These are phyloP conservation scores for Paratinospora sagittata DNA, from an alignment of 164 flowering plant species.

Conservation along the genomic window DNA sequence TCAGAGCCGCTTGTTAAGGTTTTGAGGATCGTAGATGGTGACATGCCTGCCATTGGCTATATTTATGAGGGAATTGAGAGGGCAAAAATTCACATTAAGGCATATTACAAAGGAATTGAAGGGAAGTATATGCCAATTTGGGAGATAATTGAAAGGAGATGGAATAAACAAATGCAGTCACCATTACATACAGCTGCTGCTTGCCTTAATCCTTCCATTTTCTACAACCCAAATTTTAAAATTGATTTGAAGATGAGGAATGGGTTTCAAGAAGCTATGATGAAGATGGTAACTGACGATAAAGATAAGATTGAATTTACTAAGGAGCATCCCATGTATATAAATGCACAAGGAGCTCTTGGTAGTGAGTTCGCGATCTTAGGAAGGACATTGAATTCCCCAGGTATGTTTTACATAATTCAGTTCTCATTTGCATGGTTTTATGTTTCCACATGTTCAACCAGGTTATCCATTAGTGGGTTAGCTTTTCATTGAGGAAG, in stretches of 20 bases:
- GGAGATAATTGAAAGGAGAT: slow-evolving; percentile 64
- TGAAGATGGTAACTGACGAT: slow-evolving; percentile 46
- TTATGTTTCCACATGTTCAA: neutral
- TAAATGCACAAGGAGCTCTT: slow-evolving; percentile 65
- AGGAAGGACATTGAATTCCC: slow-evolving; percentile 61
- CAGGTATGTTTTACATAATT: slow-evolving; percentile 35
- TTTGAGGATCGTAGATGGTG: slow-evolving; percentile 60
- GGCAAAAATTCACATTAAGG: slow-evolving; percentile 52
- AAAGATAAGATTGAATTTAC: slow-evolving; percentile 53
- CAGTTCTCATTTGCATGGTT: neutral
- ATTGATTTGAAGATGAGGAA: slow-evolving; percentile 51
- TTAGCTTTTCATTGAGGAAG: neutral
- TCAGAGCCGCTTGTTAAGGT: slow-evolving; percentile 57
- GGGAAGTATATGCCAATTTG: slow-evolving; percentile 54
- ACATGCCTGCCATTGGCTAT: slow-evolving; percentile 73
- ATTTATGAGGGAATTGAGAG: slow-evolving; percentile 65
- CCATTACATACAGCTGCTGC: slow-evolving; percentile 64
- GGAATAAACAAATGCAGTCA: slow-evolving; percentile 50
- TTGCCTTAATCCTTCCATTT: slow-evolving; percentile 62
- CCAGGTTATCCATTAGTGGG: neutral
- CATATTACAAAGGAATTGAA: slow-evolving; percentile 44
- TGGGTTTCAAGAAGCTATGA: slow-evolving; percentile 70
- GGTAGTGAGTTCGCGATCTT: slow-evolving; percentile 59
- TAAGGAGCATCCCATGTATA: slow-evolving; percentile 54
- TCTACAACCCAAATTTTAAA: slow-evolving; percentile 44